Percentiles rank a stretch among this genome's conserved stretches.
phyloP scores from a whole-genome alignment of 2,329 filamentous ascomycete genomes.

The Penicillium sp. region DNA sequence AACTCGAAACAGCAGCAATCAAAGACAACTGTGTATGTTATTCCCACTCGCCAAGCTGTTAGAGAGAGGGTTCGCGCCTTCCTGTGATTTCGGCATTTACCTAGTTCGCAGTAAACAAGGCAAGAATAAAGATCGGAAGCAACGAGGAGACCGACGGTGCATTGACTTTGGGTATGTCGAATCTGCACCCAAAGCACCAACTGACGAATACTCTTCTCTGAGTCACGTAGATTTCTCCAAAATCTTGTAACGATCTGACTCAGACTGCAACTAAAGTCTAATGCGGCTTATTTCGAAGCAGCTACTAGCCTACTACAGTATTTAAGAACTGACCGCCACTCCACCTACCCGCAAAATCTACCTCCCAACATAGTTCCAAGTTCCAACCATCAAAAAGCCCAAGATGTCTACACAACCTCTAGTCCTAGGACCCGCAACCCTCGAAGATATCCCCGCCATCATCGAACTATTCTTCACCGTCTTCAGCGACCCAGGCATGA shows the following conservation, averaged over 20 bases:
- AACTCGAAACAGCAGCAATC: background rate
- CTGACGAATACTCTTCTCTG: background rate
- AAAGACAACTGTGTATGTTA: too few species aligned
- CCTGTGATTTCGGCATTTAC: too few species aligned
- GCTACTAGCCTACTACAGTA: too few species aligned
- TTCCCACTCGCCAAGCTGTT: too few species aligned
- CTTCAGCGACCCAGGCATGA: constrained; percentile 24
- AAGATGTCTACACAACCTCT: constrained; percentile 1
- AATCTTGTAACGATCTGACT: background rate
- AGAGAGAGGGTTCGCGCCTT: too few species aligned
- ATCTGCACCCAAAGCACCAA: background rate
- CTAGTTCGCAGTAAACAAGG: too few species aligned
- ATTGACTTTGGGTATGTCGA: too few species aligned
- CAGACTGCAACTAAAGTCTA: background rate
- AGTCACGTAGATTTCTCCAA: too few species aligned
- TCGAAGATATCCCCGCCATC: constrained; percentile 25
- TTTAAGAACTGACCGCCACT: background rate
- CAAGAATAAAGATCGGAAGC: too few species aligned
- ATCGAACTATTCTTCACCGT: constrained; percentile 26
- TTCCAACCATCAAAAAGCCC: background rate
- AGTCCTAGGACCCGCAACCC: constrained; percentile 16
- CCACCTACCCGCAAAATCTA: background rate
- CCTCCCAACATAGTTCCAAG: background rate
- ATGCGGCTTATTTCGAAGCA: background rate
- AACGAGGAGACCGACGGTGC: too few species aligned